Base-by-base conservation (phyloP, 106 monocot species). In the Narthecium ossifragum region DNA sequence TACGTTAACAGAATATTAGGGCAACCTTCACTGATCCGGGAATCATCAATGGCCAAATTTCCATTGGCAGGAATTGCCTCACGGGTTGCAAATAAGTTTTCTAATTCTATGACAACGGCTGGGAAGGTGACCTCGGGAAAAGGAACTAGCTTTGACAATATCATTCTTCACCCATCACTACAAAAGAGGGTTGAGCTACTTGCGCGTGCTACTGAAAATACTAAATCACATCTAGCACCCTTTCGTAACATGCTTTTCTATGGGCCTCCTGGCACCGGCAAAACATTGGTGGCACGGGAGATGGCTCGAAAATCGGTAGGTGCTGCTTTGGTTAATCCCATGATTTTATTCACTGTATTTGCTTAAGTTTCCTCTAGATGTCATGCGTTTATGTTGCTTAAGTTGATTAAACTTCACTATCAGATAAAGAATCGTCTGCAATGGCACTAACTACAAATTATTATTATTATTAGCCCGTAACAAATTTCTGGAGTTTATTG, bases 201-300 rank as follows among this genome's bases (percentile, higher is more conserved):
- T 55, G 93, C 93, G 31, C 81, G 85, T 49, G 88, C 93, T 17
- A 93, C 93, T 15, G 77, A 80, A 49, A 89, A 93, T 33, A 93
- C 93, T 6, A 93, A 89, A 62, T 73, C 81, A 25, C 93, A 93
- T 78, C 77, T 82, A 75, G 93, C 93, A 57, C 93, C 93, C 50
- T 93, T 93, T 26, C 82, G 93, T 17, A 93, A 93, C 61, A 93
- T 93, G 93, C 78, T 93, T 29, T 93, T 93, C 70, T 89, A 89
- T 55, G 93, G 93, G 23, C 89, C 85, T 46, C 93, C 93, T 63
- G 93, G 93, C 24, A 93, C 93, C 20, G 93, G 93, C 5, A 93
- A 93, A 70, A 93, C 93, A 12, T 75, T 93, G 73, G 93, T 93
- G 27, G 93, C 93, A 14, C 80, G 62, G 63, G 88, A 89, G 75